These are phyloP conservation scores for Fomitopsis schrenkii DNA, from an alignment of 1,284 basidiomycete genomes.

Conservation along the genomic window DNA sequence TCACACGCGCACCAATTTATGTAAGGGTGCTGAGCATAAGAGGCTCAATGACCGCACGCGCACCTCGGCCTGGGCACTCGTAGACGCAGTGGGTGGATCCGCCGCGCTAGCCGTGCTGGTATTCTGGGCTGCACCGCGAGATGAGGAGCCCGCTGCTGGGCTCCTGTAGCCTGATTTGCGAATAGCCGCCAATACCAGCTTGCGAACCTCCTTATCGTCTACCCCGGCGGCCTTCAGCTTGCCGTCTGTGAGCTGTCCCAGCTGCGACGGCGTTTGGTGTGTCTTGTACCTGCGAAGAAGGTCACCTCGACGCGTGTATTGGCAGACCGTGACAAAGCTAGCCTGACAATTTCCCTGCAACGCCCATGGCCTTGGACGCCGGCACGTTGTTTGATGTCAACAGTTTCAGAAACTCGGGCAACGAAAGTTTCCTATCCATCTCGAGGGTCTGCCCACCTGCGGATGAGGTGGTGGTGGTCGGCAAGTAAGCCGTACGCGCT, in stretches of 20 bases:
- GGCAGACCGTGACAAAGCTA: slow-evolving; percentile 1
- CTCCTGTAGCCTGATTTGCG: slow-evolving; percentile 55
- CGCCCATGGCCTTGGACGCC: slow-evolving; percentile 70
- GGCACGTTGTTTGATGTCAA: slow-evolving; percentile 62
- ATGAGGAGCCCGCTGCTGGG: slow-evolving; percentile 14
- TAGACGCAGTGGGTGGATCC: slow-evolving; percentile 10
- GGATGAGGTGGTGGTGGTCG: background rate
- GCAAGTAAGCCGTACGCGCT: background rate
- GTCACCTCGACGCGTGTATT: slow-evolving; percentile 8
- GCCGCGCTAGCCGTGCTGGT: slow-evolving; percentile 1
- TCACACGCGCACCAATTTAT: slow-evolving; percentile 8
- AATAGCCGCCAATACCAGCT: slow-evolving; percentile 57
- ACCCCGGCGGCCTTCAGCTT: slow-evolving; percentile 58
- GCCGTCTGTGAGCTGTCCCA: slow-evolving; percentile 55
- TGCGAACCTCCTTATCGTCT: slow-evolving; percentile 67
- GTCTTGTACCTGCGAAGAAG: slow-evolving; percentile 61
- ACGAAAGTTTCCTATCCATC: slow-evolving; percentile 42
- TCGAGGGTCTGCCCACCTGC: background rate
- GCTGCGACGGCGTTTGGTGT: slow-evolving; percentile 57
- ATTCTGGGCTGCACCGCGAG: slow-evolving; percentile 2
- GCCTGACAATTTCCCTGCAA: slow-evolving; percentile 76
- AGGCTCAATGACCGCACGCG: slow-evolving; percentile 7
- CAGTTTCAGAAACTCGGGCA: slow-evolving; percentile 74
- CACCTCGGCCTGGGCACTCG: slow-evolving; percentile 13
- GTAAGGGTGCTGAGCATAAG: slow-evolving; percentile 7